These are phyloP conservation scores for Sugiyamaella smithiae DNA, from an alignment of 805 yeast species.

Conservation along the genomic window DNA sequence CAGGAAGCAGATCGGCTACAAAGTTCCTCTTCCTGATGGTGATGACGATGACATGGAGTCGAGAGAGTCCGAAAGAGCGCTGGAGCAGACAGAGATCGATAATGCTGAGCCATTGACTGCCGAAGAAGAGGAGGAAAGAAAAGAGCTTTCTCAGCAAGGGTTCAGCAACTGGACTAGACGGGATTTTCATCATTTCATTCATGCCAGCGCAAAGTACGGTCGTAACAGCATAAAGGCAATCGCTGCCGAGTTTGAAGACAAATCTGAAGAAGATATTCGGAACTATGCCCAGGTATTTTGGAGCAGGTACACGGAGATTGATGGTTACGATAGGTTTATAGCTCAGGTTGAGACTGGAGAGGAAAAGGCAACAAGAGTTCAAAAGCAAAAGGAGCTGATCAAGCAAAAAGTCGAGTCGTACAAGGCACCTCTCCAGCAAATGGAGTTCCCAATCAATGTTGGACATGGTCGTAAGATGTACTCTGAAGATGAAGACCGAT, in stretches of 20 bases:
- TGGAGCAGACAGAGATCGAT: conserved; percentile 70
- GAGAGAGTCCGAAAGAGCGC: conserved; percentile 45
- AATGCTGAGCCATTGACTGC: conserved; percentile 79
- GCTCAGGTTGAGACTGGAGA: conserved; percentile 86
- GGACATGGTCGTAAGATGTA: conserved; percentile 65
- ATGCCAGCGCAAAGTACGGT: conserved; percentile 73
- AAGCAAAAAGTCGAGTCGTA: conserved; percentile 70
- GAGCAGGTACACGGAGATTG: conserved; percentile 73
- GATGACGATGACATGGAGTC: conserved; percentile 42
- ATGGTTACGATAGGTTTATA: conserved; percentile 82
- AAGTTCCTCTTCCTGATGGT: conserved; percentile 62
- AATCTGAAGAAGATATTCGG: conserved; percentile 73
- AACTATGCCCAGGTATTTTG: conserved; percentile 80
- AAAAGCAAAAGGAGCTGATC: conserved; percentile 73
- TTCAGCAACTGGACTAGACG: conserved; percentile 81
- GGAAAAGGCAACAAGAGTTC: conserved; percentile 63
- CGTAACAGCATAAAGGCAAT: conserved; percentile 69
- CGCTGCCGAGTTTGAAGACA: conserved; percentile 76
- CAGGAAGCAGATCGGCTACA: conserved; percentile 63
- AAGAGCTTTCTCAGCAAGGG: conserved; percentile 62
- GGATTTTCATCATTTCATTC: conserved; percentile 81
- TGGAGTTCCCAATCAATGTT: conserved; percentile 69
- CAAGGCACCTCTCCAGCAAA: conserved; percentile 74
- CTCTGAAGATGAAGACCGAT: conserved; percentile 89
- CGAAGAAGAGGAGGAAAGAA: conserved; percentile 64